Base-by-base conservation (phyloP, 73 alveolate species). In the Paraurostyla sp. region DNA sequence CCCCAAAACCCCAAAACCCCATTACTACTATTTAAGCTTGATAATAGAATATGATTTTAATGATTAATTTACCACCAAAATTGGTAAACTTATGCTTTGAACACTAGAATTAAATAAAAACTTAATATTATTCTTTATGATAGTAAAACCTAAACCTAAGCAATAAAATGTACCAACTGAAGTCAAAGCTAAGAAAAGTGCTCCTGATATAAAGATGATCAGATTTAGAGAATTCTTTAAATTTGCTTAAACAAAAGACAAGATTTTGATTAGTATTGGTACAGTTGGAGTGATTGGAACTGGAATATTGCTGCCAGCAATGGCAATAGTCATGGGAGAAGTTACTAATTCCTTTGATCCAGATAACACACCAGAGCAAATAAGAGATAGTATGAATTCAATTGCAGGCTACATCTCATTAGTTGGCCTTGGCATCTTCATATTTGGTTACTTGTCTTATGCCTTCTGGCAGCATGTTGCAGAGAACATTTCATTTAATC, bases 251-350 rank as follows among this genome's bases (percentile, higher is more conserved):
- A 76, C 63, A 62, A 35, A 50, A n/a, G 97, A 92, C 68, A 88
- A 84, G 87, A 3, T 45, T 20, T 20, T 92, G 56, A 52, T 92
- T 78, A 36, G 50, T 46, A 38, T 92, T 0, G 97, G 94, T 11
- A 80, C 87, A 29, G 20, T 89, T 13, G 82, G 85, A 4, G 94
- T 93, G 32, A 48, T 78, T 32, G 27, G 27, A 0, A 68, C 83
- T 51, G 97, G 97, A 68, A 86, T 73, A 30, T 57, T 93, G 33
- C 65, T 83, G 87, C 97, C 97, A 43, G 65, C 89, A 11, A 65
- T 93, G 58, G 60, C 97, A 30, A 51, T 93, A 20, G 63, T 93
- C 13, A 78, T 93, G 62, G 95, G 95, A 13, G 84, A 84, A 2
- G 43, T 93, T 92, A 90, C 90, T 0, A 94, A 93, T 57, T 57